Conservation (phyloP, 225 moss, liverwort and hornwort genomes). For the Anthoceros angustus region DNA sequence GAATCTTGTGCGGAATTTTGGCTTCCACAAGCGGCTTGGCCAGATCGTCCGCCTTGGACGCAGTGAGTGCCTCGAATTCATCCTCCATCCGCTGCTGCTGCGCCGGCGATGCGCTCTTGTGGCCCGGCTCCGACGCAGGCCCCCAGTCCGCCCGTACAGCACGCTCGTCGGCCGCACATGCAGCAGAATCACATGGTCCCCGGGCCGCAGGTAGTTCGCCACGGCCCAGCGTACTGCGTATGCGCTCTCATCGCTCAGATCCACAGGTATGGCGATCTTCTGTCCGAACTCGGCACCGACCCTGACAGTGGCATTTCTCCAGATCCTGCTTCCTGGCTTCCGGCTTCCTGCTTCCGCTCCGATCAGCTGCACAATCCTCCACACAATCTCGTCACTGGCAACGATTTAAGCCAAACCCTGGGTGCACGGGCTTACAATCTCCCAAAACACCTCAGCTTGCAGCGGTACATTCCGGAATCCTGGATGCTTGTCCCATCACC, state of each 20-base stretch:
- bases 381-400: too few relatives aligned
- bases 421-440: too few relatives aligned
- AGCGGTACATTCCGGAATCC: too few relatives aligned
- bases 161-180: conserved; percentile 1
- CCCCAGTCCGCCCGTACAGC: background rate
- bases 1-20: background rate
- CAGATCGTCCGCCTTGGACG: conserved; percentile 4
- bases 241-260: conserved; percentile 5
- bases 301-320: conserved; percentile 1
- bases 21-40: conserved; percentile 3
- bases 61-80: background rate
- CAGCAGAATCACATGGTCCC: conserved; percentile 4
- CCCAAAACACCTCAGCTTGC: too few relatives aligned
- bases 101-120: background rate
- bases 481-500: too few relatives aligned
- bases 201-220: conserved; percentile 2
- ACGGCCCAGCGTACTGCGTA: conserved; percentile 2
- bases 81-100: background rate
- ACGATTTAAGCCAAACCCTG: too few relatives aligned
- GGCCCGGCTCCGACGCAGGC: background rate
- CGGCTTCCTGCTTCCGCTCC: background rate
- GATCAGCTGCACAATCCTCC: too few relatives aligned
- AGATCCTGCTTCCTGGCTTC: background rate
- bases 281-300: background rate
- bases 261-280: conserved; percentile 4